These are phyloP conservation scores for Lolium multiflorum DNA, from an alignment of 176 grass and related monocot species.

Conservation along the genomic window DNA sequence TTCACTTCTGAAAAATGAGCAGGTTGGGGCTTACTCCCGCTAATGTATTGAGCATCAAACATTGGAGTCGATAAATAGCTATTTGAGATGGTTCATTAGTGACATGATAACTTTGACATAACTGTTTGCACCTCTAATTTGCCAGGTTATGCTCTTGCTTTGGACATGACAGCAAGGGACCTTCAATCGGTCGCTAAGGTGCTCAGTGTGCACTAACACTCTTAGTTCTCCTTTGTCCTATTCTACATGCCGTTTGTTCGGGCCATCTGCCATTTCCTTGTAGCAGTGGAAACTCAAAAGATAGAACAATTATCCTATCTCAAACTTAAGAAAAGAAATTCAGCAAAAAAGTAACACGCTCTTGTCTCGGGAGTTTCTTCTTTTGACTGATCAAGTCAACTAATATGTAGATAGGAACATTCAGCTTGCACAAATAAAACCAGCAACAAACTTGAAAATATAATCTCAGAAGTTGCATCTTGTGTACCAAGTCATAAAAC, in stretches of 20 bases:
- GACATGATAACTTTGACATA: slow-evolving; percentile 19
- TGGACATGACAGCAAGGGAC: slow-evolving; percentile 99
- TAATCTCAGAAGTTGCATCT: slow-evolving; percentile 1
- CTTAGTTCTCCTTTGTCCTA: slow-evolving; percentile 2
- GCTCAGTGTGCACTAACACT: slow-evolving; percentile 36
- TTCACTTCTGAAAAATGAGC: neutral
- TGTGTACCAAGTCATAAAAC: neutral
- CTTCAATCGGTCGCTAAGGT: slow-evolving; percentile 87
- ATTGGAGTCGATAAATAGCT: neutral
- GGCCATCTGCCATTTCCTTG: slow-evolving; percentile 5
- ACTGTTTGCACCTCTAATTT: slow-evolving; percentile 15
- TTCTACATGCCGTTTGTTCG: neutral
- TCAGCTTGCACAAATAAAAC: neutral
- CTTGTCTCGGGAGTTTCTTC: neutral
- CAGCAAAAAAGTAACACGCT: neutral
- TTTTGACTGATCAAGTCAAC: slow-evolving; percentile 2
- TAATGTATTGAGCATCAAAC: neutral
- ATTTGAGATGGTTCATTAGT: neutral
- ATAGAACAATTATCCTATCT: neutral
- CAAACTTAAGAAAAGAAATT: slow-evolving; percentile 7
- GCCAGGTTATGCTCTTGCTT: slow-evolving; percentile 90
- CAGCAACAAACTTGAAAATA: slow-evolving; percentile 10
- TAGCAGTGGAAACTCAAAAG: slow-evolving; percentile 13
- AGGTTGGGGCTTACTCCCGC: neutral
- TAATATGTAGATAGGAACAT: neutral